phyloP scores from a whole-genome alignment of 225 moss, liverwort and hornwort genomes.

The Pleurozium schreberi region DNA sequence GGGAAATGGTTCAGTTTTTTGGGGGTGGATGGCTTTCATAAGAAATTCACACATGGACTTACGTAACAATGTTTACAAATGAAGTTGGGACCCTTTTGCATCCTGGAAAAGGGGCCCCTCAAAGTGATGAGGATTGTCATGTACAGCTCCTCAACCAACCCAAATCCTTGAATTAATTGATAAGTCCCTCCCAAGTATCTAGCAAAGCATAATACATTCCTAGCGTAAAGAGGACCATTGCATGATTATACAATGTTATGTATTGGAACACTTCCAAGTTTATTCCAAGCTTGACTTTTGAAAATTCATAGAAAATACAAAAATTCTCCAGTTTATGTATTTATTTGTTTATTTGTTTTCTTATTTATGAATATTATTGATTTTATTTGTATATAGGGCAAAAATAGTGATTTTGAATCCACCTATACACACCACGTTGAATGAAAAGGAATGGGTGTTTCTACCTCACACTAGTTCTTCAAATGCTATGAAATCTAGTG shows the following conservation, averaged over 20 bases:
- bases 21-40: background rate
- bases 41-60: background rate
- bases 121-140: background rate
- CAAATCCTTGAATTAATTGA: background rate
- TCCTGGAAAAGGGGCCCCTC: background rate
- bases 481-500: background rate
- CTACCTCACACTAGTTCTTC: background rate
- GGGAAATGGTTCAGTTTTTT: background rate
- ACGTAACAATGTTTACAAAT: background rate
- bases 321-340: background rate
- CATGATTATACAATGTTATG: background rate
- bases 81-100: background rate
- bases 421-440: background rate
- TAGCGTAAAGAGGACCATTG: background rate
- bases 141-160: background rate
- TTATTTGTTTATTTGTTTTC: too few relatives aligned
- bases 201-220: background rate
- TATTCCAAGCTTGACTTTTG: background rate
- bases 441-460: background rate
- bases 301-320: too few relatives aligned
- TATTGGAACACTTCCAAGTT: background rate
- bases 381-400: rapidly evolving
- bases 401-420: too few relatives aligned
- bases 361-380: background rate
- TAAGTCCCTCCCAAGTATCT: background rate